phyloP scores from a whole-genome alignment of 108 stramenopile species.

The Nitzschia inconspicua region DNA sequence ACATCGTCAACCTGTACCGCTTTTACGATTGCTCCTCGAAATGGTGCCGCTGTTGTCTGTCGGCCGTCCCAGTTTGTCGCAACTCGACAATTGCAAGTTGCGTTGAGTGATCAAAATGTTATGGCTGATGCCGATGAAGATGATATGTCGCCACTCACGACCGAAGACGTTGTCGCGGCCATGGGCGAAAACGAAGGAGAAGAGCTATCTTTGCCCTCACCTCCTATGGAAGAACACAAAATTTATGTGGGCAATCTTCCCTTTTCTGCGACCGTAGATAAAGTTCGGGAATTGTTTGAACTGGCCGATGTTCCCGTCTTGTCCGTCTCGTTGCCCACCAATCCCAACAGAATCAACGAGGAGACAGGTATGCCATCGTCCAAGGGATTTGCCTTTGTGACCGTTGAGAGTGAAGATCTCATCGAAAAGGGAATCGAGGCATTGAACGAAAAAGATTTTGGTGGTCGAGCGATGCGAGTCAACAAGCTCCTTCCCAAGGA shows the following conservation, averaged over 20 bases:
- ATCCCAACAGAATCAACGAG: not conserved
- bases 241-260: conserved; percentile 48
- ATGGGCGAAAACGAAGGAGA: too few relatives aligned
- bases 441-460: conserved; percentile 45
- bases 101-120: too few relatives aligned
- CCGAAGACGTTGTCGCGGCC: too few relatives aligned
- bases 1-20: too few relatives aligned
- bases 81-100: too few relatives aligned
- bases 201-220: not conserved
- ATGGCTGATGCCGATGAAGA: too few relatives aligned
- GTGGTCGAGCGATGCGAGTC: conserved; percentile 63
- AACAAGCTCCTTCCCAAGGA: conserved; percentile 67
- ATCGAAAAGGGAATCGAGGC: conserved; percentile 53
- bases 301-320: not conserved
- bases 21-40: too few relatives aligned
- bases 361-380: conserved; percentile 1
- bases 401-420: conserved; percentile 65
- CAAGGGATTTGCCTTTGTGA: conserved; percentile 87
- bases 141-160: too few relatives aligned
- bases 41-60: too few relatives aligned
- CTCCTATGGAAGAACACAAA: conserved; percentile 17
- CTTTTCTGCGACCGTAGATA: conserved; percentile 7
- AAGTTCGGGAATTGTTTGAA: not conserved
- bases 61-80: too few relatives aligned
- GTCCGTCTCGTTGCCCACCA: conserved; percentile 3